These are phyloP conservation scores for Acacia concinna DNA, from an alignment of 331 rosid genomes.

Conservation along the genomic window DNA sequence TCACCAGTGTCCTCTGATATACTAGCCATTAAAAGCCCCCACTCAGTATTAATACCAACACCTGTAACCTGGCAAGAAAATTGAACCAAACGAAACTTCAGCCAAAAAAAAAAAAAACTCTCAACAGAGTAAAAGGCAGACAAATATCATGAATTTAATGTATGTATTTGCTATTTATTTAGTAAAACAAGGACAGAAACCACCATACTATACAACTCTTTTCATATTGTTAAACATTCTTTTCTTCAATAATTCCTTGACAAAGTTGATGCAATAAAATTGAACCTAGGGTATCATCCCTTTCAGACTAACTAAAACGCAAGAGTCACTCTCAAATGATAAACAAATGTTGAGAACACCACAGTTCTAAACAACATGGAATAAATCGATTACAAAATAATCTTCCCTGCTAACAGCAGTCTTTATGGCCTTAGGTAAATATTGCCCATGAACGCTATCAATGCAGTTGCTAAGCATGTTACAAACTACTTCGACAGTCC, in stretches of 20 bases:
- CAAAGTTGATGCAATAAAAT: neutral
- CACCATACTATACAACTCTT: neutral
- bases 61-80: slow-evolving; percentile 61
- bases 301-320: slow-evolving; percentile 22
- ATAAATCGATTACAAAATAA: neutral
- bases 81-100: neutral
- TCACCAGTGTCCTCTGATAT: slow-evolving; percentile 97
- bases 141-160: slow-evolving; percentile 3
- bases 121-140: neutral
- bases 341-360: neutral
- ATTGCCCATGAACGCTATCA: neutral
- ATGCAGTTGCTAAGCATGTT: slow-evolving; percentile 1
- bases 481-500: slow-evolving; percentile 7
- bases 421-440: neutral
- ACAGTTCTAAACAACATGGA: neutral
- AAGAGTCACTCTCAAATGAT: neutral
- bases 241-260: neutral
- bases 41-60: slow-evolving; percentile 94
- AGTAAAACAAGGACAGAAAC: neutral
- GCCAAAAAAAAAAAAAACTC: neutral
- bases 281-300: slow-evolving; percentile 9
- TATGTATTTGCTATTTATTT: neutral
- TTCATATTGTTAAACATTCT: neutral
- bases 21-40: slow-evolving; percentile 99
- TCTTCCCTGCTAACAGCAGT: neutral